Percentiles rank a stretch among this genome's conserved stretches.
phyloP scores from a whole-genome alignment of 352 stramenopile genomes.

The Globisporangium irregulare region DNA sequence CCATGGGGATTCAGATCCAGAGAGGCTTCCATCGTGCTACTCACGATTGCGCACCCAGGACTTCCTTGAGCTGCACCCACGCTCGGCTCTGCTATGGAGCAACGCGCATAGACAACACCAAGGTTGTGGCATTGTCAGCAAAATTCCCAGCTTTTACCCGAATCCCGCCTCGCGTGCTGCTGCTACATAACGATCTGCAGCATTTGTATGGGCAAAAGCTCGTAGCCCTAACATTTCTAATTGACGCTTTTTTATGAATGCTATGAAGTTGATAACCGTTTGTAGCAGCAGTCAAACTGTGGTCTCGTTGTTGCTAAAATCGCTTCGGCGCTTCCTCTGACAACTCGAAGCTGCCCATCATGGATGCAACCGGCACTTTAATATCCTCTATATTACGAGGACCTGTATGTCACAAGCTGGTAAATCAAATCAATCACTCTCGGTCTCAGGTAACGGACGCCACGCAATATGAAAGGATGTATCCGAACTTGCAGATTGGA shows the following conservation, averaged over 20 bases:
- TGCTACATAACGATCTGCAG: neutral
- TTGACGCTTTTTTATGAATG: neutral
- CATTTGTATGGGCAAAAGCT: neutral
- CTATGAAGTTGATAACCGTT: neutral
- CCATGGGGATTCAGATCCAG: no score
- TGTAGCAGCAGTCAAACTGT: neutral
- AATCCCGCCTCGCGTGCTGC: neutral
- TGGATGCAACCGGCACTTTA: neutral
- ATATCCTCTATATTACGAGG: neutral
- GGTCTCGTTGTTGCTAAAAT: slow-evolving; percentile 1
- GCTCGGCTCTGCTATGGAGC: neutral
- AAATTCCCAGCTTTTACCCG: neutral
- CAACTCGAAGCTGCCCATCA: slow-evolving; percentile 5
- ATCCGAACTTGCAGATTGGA: slow-evolving; percentile 1
- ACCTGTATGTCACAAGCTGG: neutral
- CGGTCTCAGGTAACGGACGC: neutral
- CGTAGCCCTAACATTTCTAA: neutral
- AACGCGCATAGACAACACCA: neutral
- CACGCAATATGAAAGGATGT: neutral
- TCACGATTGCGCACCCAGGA: neutral
- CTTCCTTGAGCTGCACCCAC: neutral
- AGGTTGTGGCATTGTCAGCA: slow-evolving; percentile 2
- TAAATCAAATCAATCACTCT: neutral
- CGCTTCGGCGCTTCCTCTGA: neutral
- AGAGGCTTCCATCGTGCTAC: neutral